Percentiles rank a stretch among this genome's conserved stretches.
Conservation (phyloP, 1,284 basidiomycete genomes). For the Apiotrichum siamense region DNA sequence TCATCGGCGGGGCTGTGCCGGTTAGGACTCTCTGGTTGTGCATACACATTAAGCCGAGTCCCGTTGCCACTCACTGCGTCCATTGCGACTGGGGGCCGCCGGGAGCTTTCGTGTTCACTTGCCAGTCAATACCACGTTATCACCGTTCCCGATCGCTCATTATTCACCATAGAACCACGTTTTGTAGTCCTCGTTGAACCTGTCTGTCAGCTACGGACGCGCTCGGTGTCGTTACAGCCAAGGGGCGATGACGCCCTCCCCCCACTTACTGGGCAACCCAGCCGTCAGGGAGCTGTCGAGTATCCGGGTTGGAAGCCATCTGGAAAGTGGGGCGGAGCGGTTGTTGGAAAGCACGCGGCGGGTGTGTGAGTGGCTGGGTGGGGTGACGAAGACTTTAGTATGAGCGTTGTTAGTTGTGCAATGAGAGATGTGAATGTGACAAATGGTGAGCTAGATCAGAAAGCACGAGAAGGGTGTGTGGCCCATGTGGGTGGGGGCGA, state of each 20-base stretch:
- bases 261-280: slow-evolving; percentile 41
- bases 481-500: too few relatives aligned
- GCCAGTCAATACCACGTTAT: neutral
- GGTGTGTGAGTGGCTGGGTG: too few relatives aligned
- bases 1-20: slow-evolving; percentile 42
- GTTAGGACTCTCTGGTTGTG: too few relatives aligned
- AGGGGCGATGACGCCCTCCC: neutral
- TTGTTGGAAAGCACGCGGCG: too few relatives aligned
- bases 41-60: too few relatives aligned
- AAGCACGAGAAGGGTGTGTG: too few relatives aligned
- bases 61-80: slow-evolving; percentile 45
- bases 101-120: slow-evolving; percentile 41
- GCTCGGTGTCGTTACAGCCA: neutral
- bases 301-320: slow-evolving; percentile 37
- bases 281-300: slow-evolving; percentile 40
- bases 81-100: slow-evolving; percentile 41
- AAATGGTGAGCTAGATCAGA: too few relatives aligned
- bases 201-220: slow-evolving; percentile 4
- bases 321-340: neutral
- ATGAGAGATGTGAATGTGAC: too few relatives aligned
- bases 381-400: too few relatives aligned
- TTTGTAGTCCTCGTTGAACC: slow-evolving; percentile 45
- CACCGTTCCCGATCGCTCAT: too few relatives aligned
- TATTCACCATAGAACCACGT: slow-evolving; percentile 48
- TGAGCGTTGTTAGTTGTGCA: too few relatives aligned